Base-by-base conservation (phyloP, 139 green algal species). In the Protoeuglena noctilucae region DNA sequence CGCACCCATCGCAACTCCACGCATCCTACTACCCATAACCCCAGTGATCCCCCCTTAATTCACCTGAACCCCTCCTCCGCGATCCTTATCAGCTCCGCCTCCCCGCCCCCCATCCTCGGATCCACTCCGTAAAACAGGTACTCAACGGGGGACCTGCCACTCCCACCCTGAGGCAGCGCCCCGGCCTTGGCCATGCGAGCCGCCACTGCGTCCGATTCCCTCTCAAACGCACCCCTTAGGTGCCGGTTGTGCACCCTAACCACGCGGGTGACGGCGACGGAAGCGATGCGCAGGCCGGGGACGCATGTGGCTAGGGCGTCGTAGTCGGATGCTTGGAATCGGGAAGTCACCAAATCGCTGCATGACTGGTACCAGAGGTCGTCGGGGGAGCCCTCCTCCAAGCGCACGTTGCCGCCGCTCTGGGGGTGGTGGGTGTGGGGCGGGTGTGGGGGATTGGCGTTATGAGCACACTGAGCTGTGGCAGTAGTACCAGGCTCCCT, bases 381-480 rank as follows among this genome's bases (percentile, higher is more conserved):
- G 1, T 19, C 51, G 4, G 57, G 53, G 21, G 56, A 50, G 5
- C 70, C 78, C 14, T 84, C 78, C 71, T 89, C 78, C 43, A 89
- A 50, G n/a, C 80, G 63, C 24, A 89, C 78, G 64, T 87, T 89
- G 34, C 80, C 80, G 17, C 69, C 73, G 6, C 64, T 86, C 40
- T 78, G 67, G 39, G 85, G 63, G 72, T 89, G 78, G 40, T n/a
- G n/a, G n/a, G n/a, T n/a, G n/a, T n/a, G n/a, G n/a, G n/a, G n/a
- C n/a, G n/a, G n/a, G n/a, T n/a, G n/a, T n/a, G n/a, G n/a, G n/a
- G n/a, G n/a, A n/a, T n/a, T n/a, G n/a, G n/a, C n/a, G n/a, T n/a
- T n/a, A n/a, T n/a, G n/a, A n/a, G n/a, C n/a, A n/a, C n/a, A n/a
- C n/a, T n/a, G n/a, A n/a, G n/a, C n/a, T n/a, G n/a, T n/a, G n/a